Conservation (phyloP, 169 alveolate genomes). For the Neospora caninum region DNA sequence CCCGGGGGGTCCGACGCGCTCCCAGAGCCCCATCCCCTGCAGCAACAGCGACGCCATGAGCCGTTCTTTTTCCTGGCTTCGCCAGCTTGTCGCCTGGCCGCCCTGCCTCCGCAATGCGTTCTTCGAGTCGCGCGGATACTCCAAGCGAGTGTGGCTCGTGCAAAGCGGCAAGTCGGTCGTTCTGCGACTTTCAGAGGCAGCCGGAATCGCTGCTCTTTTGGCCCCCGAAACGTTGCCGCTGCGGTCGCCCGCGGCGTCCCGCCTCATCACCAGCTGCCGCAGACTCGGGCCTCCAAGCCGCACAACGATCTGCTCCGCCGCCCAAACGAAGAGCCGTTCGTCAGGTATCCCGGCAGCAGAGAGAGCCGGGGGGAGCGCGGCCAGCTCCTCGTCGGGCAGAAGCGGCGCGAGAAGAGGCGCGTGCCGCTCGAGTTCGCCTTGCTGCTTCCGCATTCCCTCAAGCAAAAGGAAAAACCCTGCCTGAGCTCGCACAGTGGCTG, state of each 20-base stretch:
- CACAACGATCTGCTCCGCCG: constrained; percentile 2
- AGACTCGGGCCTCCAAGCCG: constrained; percentile 30
- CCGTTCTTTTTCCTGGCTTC: background rate
- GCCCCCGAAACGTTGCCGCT: background rate
- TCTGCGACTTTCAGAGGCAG: too few relatives aligned
- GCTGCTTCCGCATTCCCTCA: background rate
- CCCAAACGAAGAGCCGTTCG: constrained; percentile 27
- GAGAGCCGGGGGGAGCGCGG: background rate
- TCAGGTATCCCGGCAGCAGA: background rate
- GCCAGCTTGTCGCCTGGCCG: background rate
- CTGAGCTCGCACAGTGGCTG: background rate
- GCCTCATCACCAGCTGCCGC: background rate
- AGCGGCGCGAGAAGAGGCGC: background rate
- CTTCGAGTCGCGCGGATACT: too few relatives aligned
- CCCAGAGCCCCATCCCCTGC: background rate
- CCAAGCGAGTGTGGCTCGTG: too few relatives aligned
- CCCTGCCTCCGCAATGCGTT: too few relatives aligned
- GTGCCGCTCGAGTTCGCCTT: background rate
- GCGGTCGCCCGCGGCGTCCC: background rate
- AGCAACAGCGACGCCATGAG: background rate
- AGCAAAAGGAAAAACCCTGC: background rate
- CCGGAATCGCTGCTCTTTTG: background rate
- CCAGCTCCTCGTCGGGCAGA: constrained; percentile 36
- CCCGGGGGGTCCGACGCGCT: constrained; percentile 37
- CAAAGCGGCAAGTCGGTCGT: too few relatives aligned